phyloP scores from a whole-genome alignment of 192 early-diverging fungal genomes.

The Oehlia diaphana region DNA sequence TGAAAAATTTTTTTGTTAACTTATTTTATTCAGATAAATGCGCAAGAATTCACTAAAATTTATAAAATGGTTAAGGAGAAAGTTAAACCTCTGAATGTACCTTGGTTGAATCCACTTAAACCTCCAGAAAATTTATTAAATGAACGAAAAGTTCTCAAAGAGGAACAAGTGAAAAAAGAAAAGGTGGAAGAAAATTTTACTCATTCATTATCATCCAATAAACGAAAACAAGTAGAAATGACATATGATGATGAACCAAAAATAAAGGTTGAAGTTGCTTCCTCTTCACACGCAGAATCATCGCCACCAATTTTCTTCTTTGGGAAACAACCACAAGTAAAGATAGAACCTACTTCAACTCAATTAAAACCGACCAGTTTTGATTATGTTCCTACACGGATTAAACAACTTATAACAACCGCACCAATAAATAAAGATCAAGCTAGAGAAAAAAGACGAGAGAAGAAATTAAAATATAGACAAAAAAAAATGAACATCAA shows the following conservation, averaged over 20 bases:
- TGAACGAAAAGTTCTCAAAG: neutral
- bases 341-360: neutral
- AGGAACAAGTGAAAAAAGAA: neutral
- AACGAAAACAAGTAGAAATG: no score
- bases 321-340: neutral
- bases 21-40: neutral
- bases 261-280: neutral
- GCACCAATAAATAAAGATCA: slow-evolving; percentile 8
- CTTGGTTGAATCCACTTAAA: slow-evolving; percentile 21
- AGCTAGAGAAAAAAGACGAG: neutral
- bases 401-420: slow-evolving; percentile 19
- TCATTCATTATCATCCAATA: neutral
- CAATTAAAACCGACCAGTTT: neutral
- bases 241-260: neutral
- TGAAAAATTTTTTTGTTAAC: neutral
- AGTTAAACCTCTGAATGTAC: neutral
- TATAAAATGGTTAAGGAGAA: slow-evolving; percentile 16
- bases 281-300: neutral
- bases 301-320: neutral
- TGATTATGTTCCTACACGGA: slow-evolving; percentile 4
- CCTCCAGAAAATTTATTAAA: neutral
- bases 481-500: neutral
- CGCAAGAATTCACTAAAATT: neutral
- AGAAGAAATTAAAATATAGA: neutral
- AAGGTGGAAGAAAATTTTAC: neutral